Conservation (phyloP, 73 alveolate species). For the Paramecium caudatum region DNA sequence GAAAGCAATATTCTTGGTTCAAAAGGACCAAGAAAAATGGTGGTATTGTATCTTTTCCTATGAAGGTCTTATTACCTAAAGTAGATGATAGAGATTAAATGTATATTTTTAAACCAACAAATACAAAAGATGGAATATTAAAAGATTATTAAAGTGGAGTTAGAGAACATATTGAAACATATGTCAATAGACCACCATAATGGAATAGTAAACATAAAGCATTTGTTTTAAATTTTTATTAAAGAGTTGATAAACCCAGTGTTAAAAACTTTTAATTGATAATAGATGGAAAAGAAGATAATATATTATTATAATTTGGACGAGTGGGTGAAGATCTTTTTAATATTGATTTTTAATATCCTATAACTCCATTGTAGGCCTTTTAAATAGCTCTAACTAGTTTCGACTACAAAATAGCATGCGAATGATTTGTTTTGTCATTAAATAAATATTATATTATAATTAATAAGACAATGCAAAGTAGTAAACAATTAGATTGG, state of each 20-base stretch:
- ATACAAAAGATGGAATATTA: constrained; percentile 81
- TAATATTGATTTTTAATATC: constrained; percentile 90
- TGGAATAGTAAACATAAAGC: constrained; percentile 95
- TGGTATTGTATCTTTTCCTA: constrained; percentile 50
- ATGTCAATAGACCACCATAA: constrained; percentile 90
- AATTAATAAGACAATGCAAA: constrained; percentile 7
- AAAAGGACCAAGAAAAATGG: constrained; percentile 96
- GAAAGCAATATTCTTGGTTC: constrained; percentile 91
- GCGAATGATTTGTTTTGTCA: constrained; percentile 82
- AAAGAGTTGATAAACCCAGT: constrained; percentile 92
- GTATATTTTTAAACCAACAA: constrained; percentile 78
- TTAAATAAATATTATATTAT: not conserved
- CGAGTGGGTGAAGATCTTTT: constrained; percentile 88
- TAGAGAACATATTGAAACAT: constrained; percentile 76
- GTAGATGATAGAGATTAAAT: constrained; percentile 72
- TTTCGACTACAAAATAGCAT: constrained; percentile 91
- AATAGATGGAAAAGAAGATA: constrained; percentile 87
- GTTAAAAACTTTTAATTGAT: constrained; percentile 91
- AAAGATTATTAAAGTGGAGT: constrained; percentile 78
- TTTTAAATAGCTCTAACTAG: constrained; percentile 88
- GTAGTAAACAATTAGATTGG: constrained; percentile 87
- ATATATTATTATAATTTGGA: constrained; percentile 88
- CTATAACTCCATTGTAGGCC: constrained; percentile 87
- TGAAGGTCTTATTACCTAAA: constrained; percentile 82
- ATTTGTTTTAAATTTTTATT: constrained; percentile 90